These are phyloP conservation scores for Wickerhamiella azyma DNA, from an alignment of 805 yeast genomes.

Conservation along the genomic window DNA sequence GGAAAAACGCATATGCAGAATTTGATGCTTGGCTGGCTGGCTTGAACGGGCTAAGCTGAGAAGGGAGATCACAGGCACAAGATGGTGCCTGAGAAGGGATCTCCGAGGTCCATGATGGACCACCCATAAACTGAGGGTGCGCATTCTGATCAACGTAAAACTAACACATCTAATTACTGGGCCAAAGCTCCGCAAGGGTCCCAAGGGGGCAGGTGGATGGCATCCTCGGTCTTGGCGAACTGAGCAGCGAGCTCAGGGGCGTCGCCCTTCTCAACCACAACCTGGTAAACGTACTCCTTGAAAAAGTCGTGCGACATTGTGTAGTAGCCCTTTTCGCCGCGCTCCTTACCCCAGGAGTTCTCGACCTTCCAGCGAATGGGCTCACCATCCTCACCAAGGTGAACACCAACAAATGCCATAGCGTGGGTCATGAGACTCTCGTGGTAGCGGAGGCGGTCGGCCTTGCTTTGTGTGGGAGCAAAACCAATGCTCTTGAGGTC, in stretches of 20 bases:
- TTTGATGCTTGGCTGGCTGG: neutral
- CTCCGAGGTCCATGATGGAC: no score
- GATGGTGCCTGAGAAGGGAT: no score
- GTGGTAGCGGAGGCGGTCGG: conserved; percentile 53
- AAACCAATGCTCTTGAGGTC: conserved; percentile 40
- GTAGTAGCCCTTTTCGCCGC: conserved; percentile 54
- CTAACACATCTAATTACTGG: no score
- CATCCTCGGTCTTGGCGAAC: conserved; percentile 30
- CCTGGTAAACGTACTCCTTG: conserved; percentile 61
- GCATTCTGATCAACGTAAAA: no score
- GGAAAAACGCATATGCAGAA: neutral
- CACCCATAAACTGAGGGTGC: no score
- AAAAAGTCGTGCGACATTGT: conserved; percentile 63
- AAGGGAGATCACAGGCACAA: no score
- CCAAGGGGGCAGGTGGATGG: conserved; percentile 56
- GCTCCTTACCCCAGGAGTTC: conserved; percentile 63
- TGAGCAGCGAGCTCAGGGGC: conserved; percentile 30
- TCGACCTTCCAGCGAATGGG: conserved; percentile 62
- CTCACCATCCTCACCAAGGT: conserved; percentile 45
- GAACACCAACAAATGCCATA: conserved; percentile 73
- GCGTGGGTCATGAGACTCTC: conserved; percentile 83
- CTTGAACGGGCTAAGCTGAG: neutral
- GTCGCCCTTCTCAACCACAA: conserved; percentile 44
- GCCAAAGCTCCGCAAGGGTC: conserved; percentile 75
- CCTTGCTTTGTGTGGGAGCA: conserved; percentile 41